These are phyloP conservation scores for Saprolegnia diclina DNA, from an alignment of 352 stramenopile species.

Conservation along the genomic window DNA sequence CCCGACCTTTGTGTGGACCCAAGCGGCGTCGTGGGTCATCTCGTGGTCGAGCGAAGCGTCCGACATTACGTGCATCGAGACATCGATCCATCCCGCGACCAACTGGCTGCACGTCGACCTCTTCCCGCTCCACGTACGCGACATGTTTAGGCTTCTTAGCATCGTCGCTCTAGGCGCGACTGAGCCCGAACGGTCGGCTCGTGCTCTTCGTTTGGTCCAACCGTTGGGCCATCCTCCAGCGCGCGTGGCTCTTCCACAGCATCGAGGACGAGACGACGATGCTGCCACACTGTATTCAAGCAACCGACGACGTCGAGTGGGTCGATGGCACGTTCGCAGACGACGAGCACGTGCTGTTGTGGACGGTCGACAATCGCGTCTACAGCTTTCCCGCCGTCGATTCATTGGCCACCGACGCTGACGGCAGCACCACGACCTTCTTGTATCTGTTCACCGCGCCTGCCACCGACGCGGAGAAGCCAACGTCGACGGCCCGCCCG, in stretches of 20 bases:
- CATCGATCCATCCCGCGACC: slow-evolving; percentile 69
- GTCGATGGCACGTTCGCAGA: slow-evolving; percentile 60
- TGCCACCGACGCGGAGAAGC: not conserved
- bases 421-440: slow-evolving; percentile 21
- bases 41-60: slow-evolving; percentile 77
- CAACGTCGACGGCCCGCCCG: slow-evolving; percentile 31
- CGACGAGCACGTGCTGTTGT: slow-evolving; percentile 57
- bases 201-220: slow-evolving; percentile 72
- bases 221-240: slow-evolving; percentile 67
- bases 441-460: slow-evolving; percentile 1
- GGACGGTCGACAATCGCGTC: slow-evolving; percentile 58
- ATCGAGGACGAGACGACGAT: slow-evolving; percentile 29
- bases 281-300: slow-evolving; percentile 28
- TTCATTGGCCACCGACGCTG: not conserved
- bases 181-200: slow-evolving; percentile 34
- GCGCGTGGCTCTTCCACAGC: slow-evolving; percentile 70
- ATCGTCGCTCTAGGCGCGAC: slow-evolving; percentile 38
- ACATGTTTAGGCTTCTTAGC: slow-evolving; percentile 64
- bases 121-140: slow-evolving; percentile 78
- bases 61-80: slow-evolving; percentile 82
- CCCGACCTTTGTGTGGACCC: slow-evolving; percentile 38
- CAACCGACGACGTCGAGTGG: slow-evolving; percentile 38
- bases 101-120: slow-evolving; percentile 75
- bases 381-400: slow-evolving; percentile 47
- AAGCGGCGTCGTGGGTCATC: slow-evolving; percentile 78